These are phyloP conservation scores for Globisporangium barbulae DNA, from an alignment of 352 stramenopile genomes.

Conservation along the genomic window DNA sequence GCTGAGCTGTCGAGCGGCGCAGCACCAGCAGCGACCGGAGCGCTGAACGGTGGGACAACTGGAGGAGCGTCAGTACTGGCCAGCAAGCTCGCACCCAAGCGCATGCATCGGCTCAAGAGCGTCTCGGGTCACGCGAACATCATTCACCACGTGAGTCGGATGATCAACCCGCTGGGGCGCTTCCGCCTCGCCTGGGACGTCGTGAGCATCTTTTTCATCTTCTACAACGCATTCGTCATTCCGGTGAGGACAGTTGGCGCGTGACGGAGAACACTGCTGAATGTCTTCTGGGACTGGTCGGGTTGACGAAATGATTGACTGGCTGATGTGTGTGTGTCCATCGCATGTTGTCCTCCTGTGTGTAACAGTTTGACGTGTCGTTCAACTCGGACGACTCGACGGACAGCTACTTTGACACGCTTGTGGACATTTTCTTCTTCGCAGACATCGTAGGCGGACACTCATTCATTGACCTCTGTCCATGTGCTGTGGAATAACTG, in stretches of 20 bases:
- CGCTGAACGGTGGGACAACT: background rate
- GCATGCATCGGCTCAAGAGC: slow-evolving; percentile 30
- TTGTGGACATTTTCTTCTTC: slow-evolving; percentile 59
- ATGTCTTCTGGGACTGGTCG: background rate
- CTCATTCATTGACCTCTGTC: background rate
- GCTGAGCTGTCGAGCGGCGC: background rate
- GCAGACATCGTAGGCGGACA: slow-evolving; percentile 52
- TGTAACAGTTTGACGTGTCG: slow-evolving; percentile 53
- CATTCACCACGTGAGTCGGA: slow-evolving; percentile 24
- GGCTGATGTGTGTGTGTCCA: background rate
- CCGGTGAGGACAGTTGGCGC: slow-evolving; percentile 33
- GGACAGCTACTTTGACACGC: slow-evolving; percentile 42
- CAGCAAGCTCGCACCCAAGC: slow-evolving; percentile 11
- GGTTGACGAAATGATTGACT: background rate
- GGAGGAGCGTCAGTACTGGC: background rate
- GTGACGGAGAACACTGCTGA: background rate
- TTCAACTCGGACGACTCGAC: slow-evolving; percentile 31
- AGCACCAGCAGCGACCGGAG: too few species aligned
- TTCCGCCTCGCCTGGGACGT: slow-evolving; percentile 66
- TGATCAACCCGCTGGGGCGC: slow-evolving; percentile 58
- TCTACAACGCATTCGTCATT: slow-evolving; percentile 68
- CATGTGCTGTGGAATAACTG: background rate
- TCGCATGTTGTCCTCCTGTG: background rate
- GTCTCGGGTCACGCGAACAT: slow-evolving; percentile 27
- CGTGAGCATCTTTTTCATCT: slow-evolving; percentile 66